These are phyloP conservation scores for Penicillium canescens DNA, from an alignment of 495 filamentous ascomycete species.

Conservation along the genomic window DNA sequence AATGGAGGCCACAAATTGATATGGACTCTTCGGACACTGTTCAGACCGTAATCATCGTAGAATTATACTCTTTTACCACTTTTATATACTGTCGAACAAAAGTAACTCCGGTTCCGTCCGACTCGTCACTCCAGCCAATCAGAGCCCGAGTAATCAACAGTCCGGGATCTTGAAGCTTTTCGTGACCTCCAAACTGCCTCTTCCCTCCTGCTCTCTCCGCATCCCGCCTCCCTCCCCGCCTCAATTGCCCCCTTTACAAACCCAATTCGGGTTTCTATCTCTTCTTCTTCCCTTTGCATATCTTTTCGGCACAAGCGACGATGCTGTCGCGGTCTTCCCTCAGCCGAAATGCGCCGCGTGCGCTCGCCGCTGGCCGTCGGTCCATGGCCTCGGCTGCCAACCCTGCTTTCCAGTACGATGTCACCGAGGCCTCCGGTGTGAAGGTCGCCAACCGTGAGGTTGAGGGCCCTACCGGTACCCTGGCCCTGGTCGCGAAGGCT, in stretches of 20 bases:
- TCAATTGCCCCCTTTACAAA: slow-evolving; percentile 44
- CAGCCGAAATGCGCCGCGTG: slow-evolving; percentile 74
- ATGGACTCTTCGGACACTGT: too few species aligned
- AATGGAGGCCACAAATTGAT: neutral
- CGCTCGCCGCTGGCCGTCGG: slow-evolving; percentile 62
- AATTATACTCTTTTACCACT: neutral
- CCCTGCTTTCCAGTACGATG: slow-evolving; percentile 82
- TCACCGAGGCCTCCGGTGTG: slow-evolving; percentile 78
- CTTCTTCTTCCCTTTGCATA: slow-evolving; percentile 29
- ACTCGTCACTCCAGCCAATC: slow-evolving; percentile 43
- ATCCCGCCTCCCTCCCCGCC: slow-evolving; percentile 27
- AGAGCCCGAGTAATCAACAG: slow-evolving; percentile 41
- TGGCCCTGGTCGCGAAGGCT: slow-evolving; percentile 89
- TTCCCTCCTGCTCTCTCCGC: slow-evolving; percentile 28
- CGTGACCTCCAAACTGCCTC: slow-evolving; percentile 39
- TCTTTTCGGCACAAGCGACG: slow-evolving; percentile 53
- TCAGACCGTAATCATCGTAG: neutral
- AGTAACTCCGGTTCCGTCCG: slow-evolving; percentile 49
- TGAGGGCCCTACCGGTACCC: slow-evolving; percentile 80
- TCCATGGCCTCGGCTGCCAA: slow-evolving; percentile 81
- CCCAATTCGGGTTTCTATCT: slow-evolving; percentile 34
- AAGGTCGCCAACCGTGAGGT: slow-evolving; percentile 90
- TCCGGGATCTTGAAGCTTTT: slow-evolving; percentile 54
- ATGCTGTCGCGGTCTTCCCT: slow-evolving; percentile 87
- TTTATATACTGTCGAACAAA: slow-evolving; percentile 21